Base-by-base conservation (phyloP, 139 green algal genomes). In the Closterium sp. region DNA sequence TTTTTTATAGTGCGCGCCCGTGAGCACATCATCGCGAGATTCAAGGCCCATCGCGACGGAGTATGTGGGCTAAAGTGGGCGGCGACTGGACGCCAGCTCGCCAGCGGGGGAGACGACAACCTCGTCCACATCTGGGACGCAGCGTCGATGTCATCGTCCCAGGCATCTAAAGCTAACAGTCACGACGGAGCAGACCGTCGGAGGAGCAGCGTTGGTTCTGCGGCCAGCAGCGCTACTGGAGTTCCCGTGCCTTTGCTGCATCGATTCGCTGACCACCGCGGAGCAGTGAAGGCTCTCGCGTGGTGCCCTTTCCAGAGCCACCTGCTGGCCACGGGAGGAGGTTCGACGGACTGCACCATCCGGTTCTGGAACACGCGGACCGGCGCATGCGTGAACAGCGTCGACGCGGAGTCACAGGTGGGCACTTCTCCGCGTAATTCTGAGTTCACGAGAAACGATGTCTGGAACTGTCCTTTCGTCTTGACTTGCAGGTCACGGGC, bases 51-150 rank as follows among this genome's bases (percentile, higher is more conserved):
- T 87, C 84, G 6, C 10, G 10, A 87, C 3, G 84, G 32, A 23
- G 32, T 87, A 21, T 87, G 84, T 23, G 84, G 84, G 10, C 84
- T 98, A 66, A 96, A 96, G 92, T 98, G 96, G 96, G 96, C 95
- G 2, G 94, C 96, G 21, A 95, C 88, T 84, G 96, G 96, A 33
- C 90, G 93, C 38, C 96, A 97, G 92, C 95, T 98, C 84, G 96
- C 96, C 10, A 96, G 91, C 32, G 96, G 96, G 35, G 96, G 96
- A 66, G 97, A 98, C 93, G 96, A 98, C 95, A 98, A 98, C 93
- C 86, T 96, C 91, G 91, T 98, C 36, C 94, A 96, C 93, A 94
- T 98, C 64, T 98, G 95, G 96, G 95, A 97, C 89, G 89, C 91
- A 88, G 89, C 87, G 23, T 19, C 25, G 16, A 76, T 76, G 55